These are phyloP conservation scores for Daldinia decipiens DNA, from an alignment of 495 filamentous ascomycete species.

Conservation along the genomic window DNA sequence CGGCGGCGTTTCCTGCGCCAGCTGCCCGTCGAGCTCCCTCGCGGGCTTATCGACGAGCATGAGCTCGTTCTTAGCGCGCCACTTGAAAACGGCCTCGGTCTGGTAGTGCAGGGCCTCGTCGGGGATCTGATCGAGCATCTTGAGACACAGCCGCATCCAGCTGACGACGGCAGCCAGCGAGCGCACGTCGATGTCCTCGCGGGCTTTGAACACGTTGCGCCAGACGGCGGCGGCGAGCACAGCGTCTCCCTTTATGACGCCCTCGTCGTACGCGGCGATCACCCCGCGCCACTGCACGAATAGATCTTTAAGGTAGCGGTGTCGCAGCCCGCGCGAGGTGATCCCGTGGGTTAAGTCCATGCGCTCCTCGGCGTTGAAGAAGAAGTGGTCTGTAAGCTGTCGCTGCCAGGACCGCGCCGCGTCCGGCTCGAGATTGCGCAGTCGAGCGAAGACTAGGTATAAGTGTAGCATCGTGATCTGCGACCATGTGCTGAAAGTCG, in stretches of 20 bases:
- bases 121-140: conserved; percentile 67
- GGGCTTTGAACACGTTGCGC: conserved; percentile 89
- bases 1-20: conserved; percentile 24
- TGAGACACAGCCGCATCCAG: conserved; percentile 77
- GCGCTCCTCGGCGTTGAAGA: conserved; percentile 86
- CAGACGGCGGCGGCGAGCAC: conserved; percentile 88
- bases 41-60: conserved; percentile 53
- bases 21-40: conserved; percentile 38
- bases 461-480: conserved; percentile 96
- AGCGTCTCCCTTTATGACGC: conserved; percentile 81
- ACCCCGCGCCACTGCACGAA: conserved; percentile 92
- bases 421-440: conserved; percentile 76
- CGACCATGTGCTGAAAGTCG: conserved; percentile 94
- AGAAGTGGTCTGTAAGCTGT: conserved; percentile 86
- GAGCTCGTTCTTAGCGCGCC: conserved; percentile 54
- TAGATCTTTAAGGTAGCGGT: conserved; percentile 89
- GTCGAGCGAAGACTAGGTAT: conserved; percentile 88
- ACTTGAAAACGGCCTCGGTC: conserved; percentile 53
- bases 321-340: conserved; percentile 69
- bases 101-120: conserved; percentile 62
- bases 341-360: conserved; percentile 80
- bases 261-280: conserved; percentile 87
- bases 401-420: conserved; percentile 53
- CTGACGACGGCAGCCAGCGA: conserved; percentile 77
- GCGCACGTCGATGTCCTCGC: conserved; percentile 74